Evolutionary conservation across 2,329 filamentous ascomycete species (phyloP), one percentile per base, ranked within the genome.

Genomic region (Penicillium corylophilum): DNA sequence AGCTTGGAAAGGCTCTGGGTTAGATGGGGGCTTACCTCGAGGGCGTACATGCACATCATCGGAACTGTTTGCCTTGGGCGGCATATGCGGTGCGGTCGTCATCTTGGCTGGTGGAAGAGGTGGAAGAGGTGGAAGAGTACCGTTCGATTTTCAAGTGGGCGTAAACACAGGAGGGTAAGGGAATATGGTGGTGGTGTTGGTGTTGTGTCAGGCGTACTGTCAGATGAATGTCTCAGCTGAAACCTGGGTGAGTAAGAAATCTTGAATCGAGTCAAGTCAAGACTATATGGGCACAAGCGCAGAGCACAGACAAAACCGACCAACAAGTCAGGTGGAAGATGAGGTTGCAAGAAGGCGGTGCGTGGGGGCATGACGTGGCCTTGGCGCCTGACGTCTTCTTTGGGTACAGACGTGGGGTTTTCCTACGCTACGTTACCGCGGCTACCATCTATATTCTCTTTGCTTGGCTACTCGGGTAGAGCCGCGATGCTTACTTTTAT

Each of bases 21-120:
- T 24, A 24, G 3, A 42, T n/a, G 35, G n/a, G n/a, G n/a, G 59
- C 64, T 59, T 53, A 76, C 75, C 74, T 63, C 68, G 76, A 12
- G 75, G 75, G 29, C 71, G 64, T 48, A 68, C 67, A 35, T 70
- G 70, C 46, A 65, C 56, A 44, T 71, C 63, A 16, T 70, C 67
- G 46, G 54, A 57, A 52, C 63, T 61, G 57, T 72, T 62, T 60
- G 64, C 61, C 64, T 69, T 69, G 35, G 62, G 59, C 50, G 61
- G 63, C 46, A 56, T 61, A 53, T 55, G 53, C 47, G 57, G 55
- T 59, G 55, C 59, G 48, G 54, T 64, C 15, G 59, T 62, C 55
- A 63, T 61, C 13, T 29, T 59, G 48, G 36, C 38, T 55, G 50
- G 16, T 41, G 44, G 28, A 20, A 43, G 18, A 29, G n/a, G n/a